phyloP scores from a whole-genome alignment of 208 protist species.

The Leptomonas pyrrhocoris region DNA sequence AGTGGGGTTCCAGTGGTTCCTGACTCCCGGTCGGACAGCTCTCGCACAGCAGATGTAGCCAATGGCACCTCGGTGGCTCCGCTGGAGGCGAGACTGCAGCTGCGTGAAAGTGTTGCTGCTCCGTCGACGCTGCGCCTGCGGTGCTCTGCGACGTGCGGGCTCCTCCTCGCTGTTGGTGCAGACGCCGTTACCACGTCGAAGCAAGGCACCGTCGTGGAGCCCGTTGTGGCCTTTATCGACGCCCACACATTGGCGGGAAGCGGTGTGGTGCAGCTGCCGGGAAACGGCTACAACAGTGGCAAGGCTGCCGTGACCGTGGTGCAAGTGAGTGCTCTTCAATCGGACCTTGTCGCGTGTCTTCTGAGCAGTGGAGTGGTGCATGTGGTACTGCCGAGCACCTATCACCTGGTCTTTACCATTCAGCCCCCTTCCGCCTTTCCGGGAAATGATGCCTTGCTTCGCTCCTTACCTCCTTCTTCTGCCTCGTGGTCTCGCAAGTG shows the following conservation, averaged over 20 bases:
- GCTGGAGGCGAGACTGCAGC: background rate
- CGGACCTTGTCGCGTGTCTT: constrained; percentile 29
- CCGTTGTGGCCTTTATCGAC: constrained; percentile 40
- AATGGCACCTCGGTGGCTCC: background rate
- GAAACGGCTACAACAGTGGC: background rate
- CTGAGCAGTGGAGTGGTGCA: constrained; percentile 32
- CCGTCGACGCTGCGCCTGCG: constrained; percentile 28
- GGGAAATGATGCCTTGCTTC: background rate
- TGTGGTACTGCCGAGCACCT: constrained; percentile 31
- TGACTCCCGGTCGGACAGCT: background rate
- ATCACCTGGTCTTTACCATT: constrained; percentile 32
- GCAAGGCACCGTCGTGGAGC: constrained; percentile 9
- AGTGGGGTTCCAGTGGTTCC: background rate
- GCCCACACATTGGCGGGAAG: constrained; percentile 30
- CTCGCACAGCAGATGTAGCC: background rate
- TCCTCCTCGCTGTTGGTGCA: constrained; percentile 35
- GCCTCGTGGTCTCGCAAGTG: background rate
- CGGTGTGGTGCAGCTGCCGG: constrained; percentile 37
- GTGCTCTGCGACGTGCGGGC: constrained; percentile 24
- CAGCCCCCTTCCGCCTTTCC: background rate
- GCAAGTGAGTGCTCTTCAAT: constrained; percentile 22
- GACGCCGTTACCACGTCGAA: constrained; percentile 24
- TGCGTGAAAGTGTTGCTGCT: constrained; percentile 5
- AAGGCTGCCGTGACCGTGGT: constrained; percentile 3
- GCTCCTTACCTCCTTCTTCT: background rate